Conservation (phyloP, 2,329 filamentous ascomycete genomes). For the Seiridium cupressi region DNA sequence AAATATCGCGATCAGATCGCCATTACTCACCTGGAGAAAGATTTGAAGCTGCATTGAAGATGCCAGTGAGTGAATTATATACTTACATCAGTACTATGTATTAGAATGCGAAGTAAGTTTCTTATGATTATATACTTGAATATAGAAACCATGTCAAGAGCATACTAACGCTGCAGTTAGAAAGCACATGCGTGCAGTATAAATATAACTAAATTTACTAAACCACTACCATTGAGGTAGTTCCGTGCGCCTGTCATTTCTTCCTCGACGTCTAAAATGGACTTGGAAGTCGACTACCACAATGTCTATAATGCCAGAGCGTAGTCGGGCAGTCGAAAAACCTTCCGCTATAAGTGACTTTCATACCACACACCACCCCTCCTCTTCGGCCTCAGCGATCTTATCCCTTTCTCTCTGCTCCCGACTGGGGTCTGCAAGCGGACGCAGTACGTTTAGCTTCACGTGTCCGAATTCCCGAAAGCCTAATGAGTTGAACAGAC, state of each 20-base stretch:
- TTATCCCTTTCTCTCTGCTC: not conserved
- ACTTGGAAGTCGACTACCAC: too few species aligned
- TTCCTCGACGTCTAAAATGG: too few species aligned
- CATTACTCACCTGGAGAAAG: constrained; percentile 25
- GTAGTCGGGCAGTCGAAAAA: too few species aligned
- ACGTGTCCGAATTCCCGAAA: constrained; percentile 12
- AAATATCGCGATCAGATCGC: constrained; percentile 43
- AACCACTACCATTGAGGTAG: too few species aligned
- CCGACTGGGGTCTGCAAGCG: not conserved
- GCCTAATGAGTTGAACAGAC: constrained; percentile 5
- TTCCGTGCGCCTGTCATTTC: too few species aligned
- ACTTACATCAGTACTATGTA: not conserved
- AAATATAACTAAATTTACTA: too few species aligned
- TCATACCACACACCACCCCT: constrained; percentile 6
- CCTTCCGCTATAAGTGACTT: not conserved
- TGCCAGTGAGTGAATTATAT: not conserved
- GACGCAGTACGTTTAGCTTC: constrained; percentile 9
- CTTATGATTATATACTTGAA: not conserved
- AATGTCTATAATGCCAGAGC: too few species aligned
- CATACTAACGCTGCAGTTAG: too few species aligned
- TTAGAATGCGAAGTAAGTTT: not conserved
- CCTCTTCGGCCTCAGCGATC: constrained; percentile 3
- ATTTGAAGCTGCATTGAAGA: constrained; percentile 4
- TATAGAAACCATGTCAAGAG: too few species aligned
- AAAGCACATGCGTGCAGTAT: too few species aligned